phyloP scores from a whole-genome alignment of 306 rosid species.

The Clitoria ternatea region DNA sequence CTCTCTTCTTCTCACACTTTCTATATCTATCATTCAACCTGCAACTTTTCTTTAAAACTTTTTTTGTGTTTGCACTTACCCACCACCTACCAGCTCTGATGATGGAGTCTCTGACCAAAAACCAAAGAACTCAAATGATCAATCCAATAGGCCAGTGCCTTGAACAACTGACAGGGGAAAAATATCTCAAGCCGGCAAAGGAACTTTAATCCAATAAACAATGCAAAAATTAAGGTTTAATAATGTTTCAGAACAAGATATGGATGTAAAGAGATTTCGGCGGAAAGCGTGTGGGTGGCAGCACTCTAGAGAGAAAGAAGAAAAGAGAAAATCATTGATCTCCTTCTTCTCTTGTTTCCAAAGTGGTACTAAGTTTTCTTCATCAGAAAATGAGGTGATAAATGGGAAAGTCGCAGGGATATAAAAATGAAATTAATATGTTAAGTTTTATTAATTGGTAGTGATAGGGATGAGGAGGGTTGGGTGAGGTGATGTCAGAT shows the following conservation, averaged over 20 bases:
- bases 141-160: constrained; percentile 32
- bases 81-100: constrained; percentile 59
- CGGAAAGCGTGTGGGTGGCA: constrained; percentile 14
- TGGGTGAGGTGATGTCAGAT: neutral
- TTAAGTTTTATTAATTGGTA: constrained; percentile 17
- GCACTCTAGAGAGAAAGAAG: neutral
- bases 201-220: constrained; percentile 26
- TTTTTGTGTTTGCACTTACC: constrained; percentile 24
- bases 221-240: neutral
- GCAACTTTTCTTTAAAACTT: neutral
- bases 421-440: neutral
- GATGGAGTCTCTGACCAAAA: constrained; percentile 38
- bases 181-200: constrained; percentile 10
- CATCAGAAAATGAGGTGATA: constrained; percentile 25
- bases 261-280: constrained; percentile 6
- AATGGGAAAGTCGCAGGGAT: constrained; percentile 28
- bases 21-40: constrained; percentile 68
- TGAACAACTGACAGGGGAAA: too few species aligned
- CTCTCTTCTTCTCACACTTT: constrained; percentile 20
- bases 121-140: constrained; percentile 52
- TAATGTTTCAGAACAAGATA: too few species aligned
- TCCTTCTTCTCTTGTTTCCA: neutral
- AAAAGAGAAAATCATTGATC: constrained; percentile 18
- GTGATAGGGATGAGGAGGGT: constrained; percentile 9
- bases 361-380: constrained; percentile 41